Evolutionary conservation across 441 rosid genomes (phyloP), one percentile per base, ranked within the genome.

Genomic region (Raphanus hybrid): DNA sequence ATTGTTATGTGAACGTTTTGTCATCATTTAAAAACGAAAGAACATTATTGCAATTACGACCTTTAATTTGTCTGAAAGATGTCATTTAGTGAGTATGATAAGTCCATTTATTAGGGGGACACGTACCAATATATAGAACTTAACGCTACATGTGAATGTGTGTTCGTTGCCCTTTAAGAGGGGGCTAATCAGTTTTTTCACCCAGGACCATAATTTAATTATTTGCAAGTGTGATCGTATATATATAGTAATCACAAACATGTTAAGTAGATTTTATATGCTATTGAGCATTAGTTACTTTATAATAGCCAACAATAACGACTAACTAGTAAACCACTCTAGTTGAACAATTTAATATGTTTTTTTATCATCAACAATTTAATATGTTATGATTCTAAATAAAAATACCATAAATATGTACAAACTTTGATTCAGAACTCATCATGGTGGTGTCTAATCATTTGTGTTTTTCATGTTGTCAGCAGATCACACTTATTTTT

Each of bases 21-120:
- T 67, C 66, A 67, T 73, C 45, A 39, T 78, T 77, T 67, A 39
- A 61, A 73, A 73, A 61, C 12, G 70, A 68, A 69, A 61, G 65
- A 57, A 78, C 78, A 78, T 10, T 73, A 50, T 45, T 34, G 67
- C 73, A 72, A 48, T 16, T 76, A 26, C 12, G 65, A 37, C 75
- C 65, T 63, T 64, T 63, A 70, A 63, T 69, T 70, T 67, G 77
- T 77, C 63, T 59, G 68, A 60, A 65, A 18, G 16, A 14, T 66
- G 74, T 61, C 74, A 78, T 73, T 73, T 78, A 78, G 75, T 69
- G 78, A 73, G 60, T 54, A 68, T 74, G 78, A 63, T 78, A 55
- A 55, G 78, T 78, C 71, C 58, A 57, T 74, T 79, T 79, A 43
- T 35, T 54, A 67, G 67, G 58, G 60, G 11, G 69, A 62, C 72